phyloP scores from a whole-genome alignment of 495 filamentous ascomycete genomes.

The Aspergillus bertholletiae region DNA sequence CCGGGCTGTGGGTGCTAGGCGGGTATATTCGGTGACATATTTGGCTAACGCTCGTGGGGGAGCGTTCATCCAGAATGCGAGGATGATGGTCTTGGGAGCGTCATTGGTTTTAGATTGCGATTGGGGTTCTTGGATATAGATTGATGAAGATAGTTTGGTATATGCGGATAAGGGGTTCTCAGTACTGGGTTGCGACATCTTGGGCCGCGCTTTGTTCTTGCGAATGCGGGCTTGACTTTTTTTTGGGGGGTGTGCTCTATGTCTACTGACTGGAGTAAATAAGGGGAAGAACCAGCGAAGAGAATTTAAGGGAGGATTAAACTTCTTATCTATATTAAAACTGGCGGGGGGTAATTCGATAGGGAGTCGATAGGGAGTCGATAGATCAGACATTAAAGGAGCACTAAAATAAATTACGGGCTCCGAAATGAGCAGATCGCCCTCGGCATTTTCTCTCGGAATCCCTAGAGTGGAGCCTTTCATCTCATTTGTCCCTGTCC shows the following conservation, averaged over 20 bases:
- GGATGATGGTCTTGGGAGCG: slow-evolving; percentile 25
- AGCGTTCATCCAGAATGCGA: slow-evolving; percentile 47
- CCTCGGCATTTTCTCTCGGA: too few relatives aligned
- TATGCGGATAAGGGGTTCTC: slow-evolving; percentile 19
- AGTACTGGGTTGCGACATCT: neutral
- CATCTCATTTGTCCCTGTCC: too few relatives aligned
- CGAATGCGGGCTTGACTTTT: neutral
- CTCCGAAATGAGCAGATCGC: too few relatives aligned
- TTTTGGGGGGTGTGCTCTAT: neutral
- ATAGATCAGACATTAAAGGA: too few relatives aligned
- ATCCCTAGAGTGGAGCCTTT: too few relatives aligned
- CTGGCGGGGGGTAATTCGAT: too few relatives aligned
- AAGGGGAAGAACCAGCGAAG: too few relatives aligned
- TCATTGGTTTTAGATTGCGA: neutral
- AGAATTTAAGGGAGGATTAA: too few relatives aligned
- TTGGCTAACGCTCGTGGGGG: slow-evolving; percentile 33
- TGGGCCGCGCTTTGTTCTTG: neutral
- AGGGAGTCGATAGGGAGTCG: too few relatives aligned
- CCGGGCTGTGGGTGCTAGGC: slow-evolving; percentile 32
- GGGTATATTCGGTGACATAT: slow-evolving; percentile 35
- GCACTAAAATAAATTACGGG: too few relatives aligned
- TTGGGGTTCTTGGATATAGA: slow-evolving; percentile 31
- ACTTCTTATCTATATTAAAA: too few relatives aligned
- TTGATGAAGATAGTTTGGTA: slow-evolving; percentile 27
- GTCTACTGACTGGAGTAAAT: too few relatives aligned